Percentiles rank a stretch among this genome's conserved stretches.
Evolutionary conservation across 2,329 filamentous ascomycete genomes (phyloP).

Genomic region (Polychaeton citri): DNA sequence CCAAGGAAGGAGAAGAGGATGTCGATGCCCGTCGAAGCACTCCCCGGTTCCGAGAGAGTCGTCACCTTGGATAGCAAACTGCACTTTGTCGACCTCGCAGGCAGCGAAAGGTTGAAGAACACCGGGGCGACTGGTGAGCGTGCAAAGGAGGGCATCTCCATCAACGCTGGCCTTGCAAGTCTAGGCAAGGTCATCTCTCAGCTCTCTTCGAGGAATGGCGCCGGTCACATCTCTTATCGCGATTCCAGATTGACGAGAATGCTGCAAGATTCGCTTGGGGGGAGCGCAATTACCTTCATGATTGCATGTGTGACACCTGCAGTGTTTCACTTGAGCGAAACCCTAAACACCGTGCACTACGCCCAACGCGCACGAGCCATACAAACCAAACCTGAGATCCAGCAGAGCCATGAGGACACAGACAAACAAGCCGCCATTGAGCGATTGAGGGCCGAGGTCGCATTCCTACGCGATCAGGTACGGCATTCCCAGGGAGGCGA

Average conservation of each 20-base stretch:
- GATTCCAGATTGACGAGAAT: constrained; percentile 94
- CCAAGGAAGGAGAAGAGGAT: constrained; percentile 65
- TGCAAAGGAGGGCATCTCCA: constrained; percentile 92
- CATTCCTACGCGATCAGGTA: constrained; percentile 88
- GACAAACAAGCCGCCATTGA: constrained; percentile 94
- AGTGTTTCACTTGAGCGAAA: constrained; percentile 95
- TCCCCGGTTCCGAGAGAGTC: constrained; percentile 51
- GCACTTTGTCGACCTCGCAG: constrained; percentile 94
- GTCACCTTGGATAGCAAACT: constrained; percentile 95
- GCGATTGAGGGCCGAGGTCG: constrained; percentile 80
- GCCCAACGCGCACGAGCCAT: constrained; percentile 91
- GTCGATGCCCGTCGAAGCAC: constrained; percentile 72
- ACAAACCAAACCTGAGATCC: constrained; percentile 93
- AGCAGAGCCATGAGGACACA: constrained; percentile 73
- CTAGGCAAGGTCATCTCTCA: constrained; percentile 98
- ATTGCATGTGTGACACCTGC: constrained; percentile 95
- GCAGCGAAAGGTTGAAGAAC: constrained; percentile 93
- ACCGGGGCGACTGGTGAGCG: constrained; percentile 90
- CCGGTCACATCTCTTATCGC: constrained; percentile 89
- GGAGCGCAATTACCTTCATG: constrained; percentile 98
- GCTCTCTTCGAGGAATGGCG: constrained; percentile 75
- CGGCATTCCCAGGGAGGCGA: constrained; percentile 62
- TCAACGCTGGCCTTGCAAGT: constrained; percentile 89
- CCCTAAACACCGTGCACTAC: constrained; percentile 90
- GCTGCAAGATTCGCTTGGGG: constrained; percentile 89